Base-by-base conservation (phyloP, 1,139 yeast species). In the Scheffersomyces titani region DNA sequence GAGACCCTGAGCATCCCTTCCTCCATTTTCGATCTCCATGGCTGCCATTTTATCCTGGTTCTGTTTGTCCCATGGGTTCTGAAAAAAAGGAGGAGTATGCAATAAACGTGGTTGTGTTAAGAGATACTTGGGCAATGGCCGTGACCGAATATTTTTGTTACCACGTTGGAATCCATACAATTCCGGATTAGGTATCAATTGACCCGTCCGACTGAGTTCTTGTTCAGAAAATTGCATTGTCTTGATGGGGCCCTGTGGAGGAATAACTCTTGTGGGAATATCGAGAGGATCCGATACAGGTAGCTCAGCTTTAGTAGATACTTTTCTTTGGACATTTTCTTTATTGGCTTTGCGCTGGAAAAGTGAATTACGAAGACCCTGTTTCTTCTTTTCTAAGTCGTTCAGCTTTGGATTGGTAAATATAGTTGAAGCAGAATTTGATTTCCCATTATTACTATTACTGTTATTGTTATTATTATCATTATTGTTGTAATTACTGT, bases 1-100 rank as follows among this genome's bases (percentile, higher is more conserved):
- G 18, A 79, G 61, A 0, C 83, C 83, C 61, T 78, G 84, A 54
- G 62, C 72, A 61, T 80, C 84, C 49, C 61, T 62, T 0, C 80
- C 80, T 24, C 58, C 62, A 57, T 72, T 72, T 9, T 65, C 64
- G 9, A 56, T 61, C 59, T 79, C 84, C 73, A 77, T 70, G 19
- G 59, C 58, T 7, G 65, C 62, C 84, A 80, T 79, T 51, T 69
- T 72, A 11, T 65, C 69, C 60, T 80, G 84, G 22, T 80, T 80
- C 36, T 67, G 65, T 53, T 62, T 70, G 61, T 80, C 84, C 83
- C 83, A 80, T 1, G 63, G 65, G 60, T 78, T 68, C 56, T 71
- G 82, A 9, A 56, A 57, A 56, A 77, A 76, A 1, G 68, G 65
- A 0, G 78, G 76, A 0, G 82, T 76, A 44, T 63, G 65, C 46